Conservation (phyloP, 306 rosid species). For the Quercus cerris region DNA sequence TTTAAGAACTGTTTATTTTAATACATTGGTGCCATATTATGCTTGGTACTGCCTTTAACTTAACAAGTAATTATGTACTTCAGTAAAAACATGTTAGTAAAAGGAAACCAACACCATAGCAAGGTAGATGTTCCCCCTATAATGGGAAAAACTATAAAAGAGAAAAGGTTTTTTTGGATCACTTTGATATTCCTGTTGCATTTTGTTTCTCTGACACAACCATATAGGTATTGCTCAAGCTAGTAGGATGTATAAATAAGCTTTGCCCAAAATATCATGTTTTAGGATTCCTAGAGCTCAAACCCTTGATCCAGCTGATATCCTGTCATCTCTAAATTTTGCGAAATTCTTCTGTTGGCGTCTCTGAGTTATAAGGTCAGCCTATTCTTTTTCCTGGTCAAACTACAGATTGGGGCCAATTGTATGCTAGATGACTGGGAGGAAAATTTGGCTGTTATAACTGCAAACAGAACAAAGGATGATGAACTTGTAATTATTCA, state of each 20-base stretch:
- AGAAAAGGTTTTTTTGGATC: background rate
- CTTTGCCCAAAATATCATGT: background rate
- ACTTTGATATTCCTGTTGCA: background rate
- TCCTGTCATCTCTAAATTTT: constrained; percentile 6
- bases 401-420: constrained; percentile 53
- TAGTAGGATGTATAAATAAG: constrained; percentile 17
- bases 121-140: background rate
- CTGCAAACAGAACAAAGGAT: constrained; percentile 92
- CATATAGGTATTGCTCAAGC: background rate
- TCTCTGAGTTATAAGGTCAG: constrained; percentile 17
- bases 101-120: background rate
- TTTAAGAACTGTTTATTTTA: background rate
- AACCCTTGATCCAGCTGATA: constrained; percentile 9
- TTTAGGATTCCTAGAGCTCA: background rate
- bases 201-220: background rate
- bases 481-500: constrained; percentile 87
- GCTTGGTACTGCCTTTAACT: background rate
- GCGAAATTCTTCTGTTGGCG: constrained; percentile 10
- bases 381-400: constrained; percentile 14
- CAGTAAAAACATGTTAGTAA: background rate
- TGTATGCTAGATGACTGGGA: constrained; percentile 93
- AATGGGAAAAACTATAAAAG: background rate
- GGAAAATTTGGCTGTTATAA: constrained; percentile 83
- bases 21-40: background rate
- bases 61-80: background rate